Evolutionary conservation across 495 filamentous ascomycete genomes (phyloP).

Genomic region (Cladorrhinum samala): DNA sequence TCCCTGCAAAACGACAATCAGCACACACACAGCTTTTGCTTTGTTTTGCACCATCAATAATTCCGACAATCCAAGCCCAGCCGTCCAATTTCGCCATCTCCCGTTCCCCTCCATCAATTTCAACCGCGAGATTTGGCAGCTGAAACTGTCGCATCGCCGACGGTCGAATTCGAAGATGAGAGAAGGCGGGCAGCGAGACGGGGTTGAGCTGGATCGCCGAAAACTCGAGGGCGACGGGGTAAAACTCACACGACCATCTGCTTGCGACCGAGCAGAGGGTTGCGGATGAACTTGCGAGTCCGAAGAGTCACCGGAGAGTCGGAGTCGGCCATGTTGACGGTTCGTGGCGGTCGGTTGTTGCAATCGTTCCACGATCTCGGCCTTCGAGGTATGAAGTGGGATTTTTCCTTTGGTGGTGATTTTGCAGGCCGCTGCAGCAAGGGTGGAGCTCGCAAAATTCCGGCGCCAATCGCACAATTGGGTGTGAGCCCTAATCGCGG

Average conservation of each 20-base stretch:
- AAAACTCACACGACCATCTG: slow-evolving; percentile 99
- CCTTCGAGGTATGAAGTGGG: slow-evolving; percentile 15
- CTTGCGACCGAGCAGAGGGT: slow-evolving; percentile 95
- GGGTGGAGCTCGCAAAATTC: slow-evolving; percentile 28
- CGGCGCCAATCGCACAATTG: slow-evolving; percentile 19
- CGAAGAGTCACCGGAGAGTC: slow-evolving; percentile 85
- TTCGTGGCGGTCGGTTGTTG: slow-evolving; percentile 22
- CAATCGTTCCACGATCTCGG: slow-evolving; percentile 25
- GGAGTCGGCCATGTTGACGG: slow-evolving; percentile 71
- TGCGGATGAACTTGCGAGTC: slow-evolving; percentile 99
- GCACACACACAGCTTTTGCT: too few relatives aligned
- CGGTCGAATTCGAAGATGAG: background rate
- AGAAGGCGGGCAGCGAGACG: background rate
- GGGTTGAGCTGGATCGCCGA: background rate
- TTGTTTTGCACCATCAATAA: too few relatives aligned
- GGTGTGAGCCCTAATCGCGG: slow-evolving; percentile 28
- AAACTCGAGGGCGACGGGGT: slow-evolving; percentile 3
- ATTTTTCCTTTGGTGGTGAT: slow-evolving; percentile 23
- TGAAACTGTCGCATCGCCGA: slow-evolving; percentile 9
- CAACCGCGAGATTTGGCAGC: slow-evolving; percentile 3
- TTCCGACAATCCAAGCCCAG: too few relatives aligned
- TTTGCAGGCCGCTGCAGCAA: slow-evolving; percentile 22
- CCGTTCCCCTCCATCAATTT: background rate
- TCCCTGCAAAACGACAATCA: slow-evolving; percentile 55
- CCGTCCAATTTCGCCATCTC: background rate